These are phyloP conservation scores for Kodamaea hsintzibuensis DNA, from an alignment of 805 yeast genomes.

Conservation along the genomic window DNA sequence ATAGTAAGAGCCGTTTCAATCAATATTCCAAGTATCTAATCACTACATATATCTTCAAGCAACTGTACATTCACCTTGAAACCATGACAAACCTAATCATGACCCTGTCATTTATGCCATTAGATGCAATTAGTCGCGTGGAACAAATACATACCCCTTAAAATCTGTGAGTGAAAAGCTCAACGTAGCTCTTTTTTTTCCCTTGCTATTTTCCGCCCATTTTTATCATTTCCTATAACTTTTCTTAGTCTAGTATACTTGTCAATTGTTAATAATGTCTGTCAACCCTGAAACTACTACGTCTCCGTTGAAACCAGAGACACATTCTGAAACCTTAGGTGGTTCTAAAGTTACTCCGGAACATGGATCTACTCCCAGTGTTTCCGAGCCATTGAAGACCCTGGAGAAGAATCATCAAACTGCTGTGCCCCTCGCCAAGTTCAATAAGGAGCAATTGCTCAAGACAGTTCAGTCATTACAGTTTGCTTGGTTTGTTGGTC, in stretches of 20 bases:
- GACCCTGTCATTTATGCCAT: neutral
- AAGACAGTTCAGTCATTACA: conserved; percentile 49
- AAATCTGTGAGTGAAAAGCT: neutral
- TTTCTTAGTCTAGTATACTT: neutral
- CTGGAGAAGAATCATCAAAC: neutral
- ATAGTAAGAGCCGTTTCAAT: neutral
- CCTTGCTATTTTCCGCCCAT: neutral
- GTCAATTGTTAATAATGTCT: neutral
- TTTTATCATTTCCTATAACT: neutral
- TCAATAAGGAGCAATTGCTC: conserved; percentile 17
- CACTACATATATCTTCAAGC: neutral
- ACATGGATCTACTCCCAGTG: neutral
- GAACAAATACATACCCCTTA: neutral
- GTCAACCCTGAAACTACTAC: neutral
- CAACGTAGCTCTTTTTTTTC: neutral
- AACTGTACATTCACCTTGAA: neutral
- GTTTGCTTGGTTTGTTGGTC: conserved; percentile 72
- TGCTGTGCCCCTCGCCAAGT: conserved; percentile 2
- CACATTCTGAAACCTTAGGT: neutral
- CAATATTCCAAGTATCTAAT: neutral
- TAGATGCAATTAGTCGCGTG: neutral
- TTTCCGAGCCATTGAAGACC: neutral
- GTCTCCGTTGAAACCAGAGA: neutral
- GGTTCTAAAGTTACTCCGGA: neutral
- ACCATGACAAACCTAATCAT: neutral